These are phyloP conservation scores for Arthrobotrys iridis DNA, from an alignment of 2,329 filamentous ascomycete species.

Conservation along the genomic window DNA sequence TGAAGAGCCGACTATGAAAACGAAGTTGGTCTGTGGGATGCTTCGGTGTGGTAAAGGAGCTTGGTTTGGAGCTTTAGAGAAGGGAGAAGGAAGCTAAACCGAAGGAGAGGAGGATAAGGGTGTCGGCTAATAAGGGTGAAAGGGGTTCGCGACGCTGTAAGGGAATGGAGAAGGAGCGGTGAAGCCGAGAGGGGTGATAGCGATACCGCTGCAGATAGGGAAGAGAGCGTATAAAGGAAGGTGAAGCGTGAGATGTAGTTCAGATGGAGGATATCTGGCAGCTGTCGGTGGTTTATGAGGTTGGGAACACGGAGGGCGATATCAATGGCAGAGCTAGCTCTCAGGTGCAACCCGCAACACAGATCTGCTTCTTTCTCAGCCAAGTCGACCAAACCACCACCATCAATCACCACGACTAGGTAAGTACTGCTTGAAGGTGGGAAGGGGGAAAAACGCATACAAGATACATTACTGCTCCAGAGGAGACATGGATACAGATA, in stretches of 20 bases:
- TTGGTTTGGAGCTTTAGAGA: slow-evolving; percentile 27
- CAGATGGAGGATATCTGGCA: neutral
- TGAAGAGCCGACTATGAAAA: neutral
- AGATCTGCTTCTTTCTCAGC: too few relatives aligned
- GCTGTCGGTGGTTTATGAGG: neutral
- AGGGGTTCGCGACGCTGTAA: slow-evolving; percentile 12
- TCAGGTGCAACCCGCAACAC: neutral
- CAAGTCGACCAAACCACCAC: neutral
- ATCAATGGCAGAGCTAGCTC: neutral
- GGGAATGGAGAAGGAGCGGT: neutral
- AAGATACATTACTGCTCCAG: too few relatives aligned
- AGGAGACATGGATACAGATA: too few relatives aligned
- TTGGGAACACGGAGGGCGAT: neutral
- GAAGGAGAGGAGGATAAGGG: slow-evolving; percentile 2
- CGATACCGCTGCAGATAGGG: neutral
- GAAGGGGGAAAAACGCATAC: too few relatives aligned
- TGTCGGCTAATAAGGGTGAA: slow-evolving; percentile 17
- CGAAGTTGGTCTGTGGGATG: too few relatives aligned
- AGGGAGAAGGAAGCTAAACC: slow-evolving; percentile 54
- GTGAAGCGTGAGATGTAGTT: neutral
- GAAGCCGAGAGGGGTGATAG: neutral
- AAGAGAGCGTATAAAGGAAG: neutral
- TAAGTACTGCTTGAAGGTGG: too few relatives aligned
- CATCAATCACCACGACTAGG: too few relatives aligned
- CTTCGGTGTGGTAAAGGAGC: slow-evolving; percentile 33